Conservation (phyloP, 306 rosid genomes). For the Senna tora region DNA sequence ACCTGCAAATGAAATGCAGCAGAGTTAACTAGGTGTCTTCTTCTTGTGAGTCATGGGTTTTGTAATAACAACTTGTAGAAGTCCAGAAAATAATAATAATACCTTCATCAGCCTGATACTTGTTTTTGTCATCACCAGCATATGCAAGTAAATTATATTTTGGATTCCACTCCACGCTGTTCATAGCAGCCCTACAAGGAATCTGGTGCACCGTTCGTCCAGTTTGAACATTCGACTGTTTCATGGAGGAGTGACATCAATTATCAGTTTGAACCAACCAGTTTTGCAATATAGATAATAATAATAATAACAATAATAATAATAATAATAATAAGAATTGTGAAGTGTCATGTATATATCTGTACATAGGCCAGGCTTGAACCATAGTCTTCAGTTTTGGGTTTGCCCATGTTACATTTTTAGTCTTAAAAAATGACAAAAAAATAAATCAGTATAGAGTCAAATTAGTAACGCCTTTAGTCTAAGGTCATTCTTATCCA, state of each 20-base stretch:
- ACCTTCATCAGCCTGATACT: constrained; percentile 98
- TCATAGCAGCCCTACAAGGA: constrained; percentile 96
- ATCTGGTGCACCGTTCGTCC: constrained; percentile 91
- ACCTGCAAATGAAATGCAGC: constrained; percentile 63
- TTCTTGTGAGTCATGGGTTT: constrained; percentile 17
- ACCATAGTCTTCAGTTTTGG: no score
- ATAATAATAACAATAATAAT: no score
- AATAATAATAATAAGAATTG: no score
- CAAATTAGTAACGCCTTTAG: no score
- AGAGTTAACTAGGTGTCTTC: constrained; percentile 2
- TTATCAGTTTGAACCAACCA: neutral
- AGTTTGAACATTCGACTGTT: constrained; percentile 76
- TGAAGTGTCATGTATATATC: no score
- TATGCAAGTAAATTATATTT: constrained; percentile 86
- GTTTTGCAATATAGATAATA: neutral
- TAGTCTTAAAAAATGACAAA: no score
- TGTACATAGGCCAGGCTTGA: no score
- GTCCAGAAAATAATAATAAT: neutral
- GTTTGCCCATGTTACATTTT: no score
- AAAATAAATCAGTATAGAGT: neutral
- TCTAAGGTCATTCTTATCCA: no score
- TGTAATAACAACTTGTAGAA: neutral
- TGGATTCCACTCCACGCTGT: constrained; percentile 98
- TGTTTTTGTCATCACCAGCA: constrained; percentile 98
- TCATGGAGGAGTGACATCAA: constrained; percentile 28